Conservation (phyloP, 2,329 filamentous ascomycete species). For the Fusarium sp. region DNA sequence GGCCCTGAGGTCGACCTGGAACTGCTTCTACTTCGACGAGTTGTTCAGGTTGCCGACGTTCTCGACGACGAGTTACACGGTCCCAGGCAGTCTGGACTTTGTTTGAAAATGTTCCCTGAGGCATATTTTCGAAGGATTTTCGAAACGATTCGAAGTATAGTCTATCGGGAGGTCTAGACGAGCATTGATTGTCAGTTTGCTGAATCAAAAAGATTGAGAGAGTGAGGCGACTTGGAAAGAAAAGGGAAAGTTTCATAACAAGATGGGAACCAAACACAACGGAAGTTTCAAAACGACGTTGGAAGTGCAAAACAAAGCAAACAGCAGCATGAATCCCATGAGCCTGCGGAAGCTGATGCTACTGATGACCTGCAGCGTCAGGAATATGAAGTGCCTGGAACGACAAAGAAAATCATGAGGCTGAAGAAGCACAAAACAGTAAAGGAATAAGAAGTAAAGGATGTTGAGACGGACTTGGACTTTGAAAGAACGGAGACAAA, state of each 20-base stretch:
- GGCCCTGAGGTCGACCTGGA: not conserved
- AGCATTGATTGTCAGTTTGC: not conserved
- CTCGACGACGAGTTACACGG: not conserved
- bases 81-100: constrained; percentile 1
- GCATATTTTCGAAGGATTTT: not conserved
- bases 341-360: too few relatives aligned
- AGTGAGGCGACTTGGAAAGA: not conserved
- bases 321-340: too few relatives aligned
- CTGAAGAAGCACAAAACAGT: too few relatives aligned
- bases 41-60: not conserved
- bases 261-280: too few relatives aligned
- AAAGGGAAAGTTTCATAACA: not conserved
- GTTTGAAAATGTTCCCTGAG: not conserved
- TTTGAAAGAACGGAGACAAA: not conserved
- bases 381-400: too few relatives aligned
- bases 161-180: not conserved
- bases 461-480: too few relatives aligned
- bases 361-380: too few relatives aligned
- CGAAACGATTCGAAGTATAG: not conserved
- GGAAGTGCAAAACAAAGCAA: not conserved
- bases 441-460: too few relatives aligned
- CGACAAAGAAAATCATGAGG: too few relatives aligned
- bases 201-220: not conserved
- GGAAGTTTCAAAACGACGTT: too few relatives aligned
- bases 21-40: not conserved